Percentiles rank a stretch among this genome's conserved stretches.
These are phyloP conservation scores for Paramecium caudatum DNA, from an alignment of 73 alveolate genomes.

Conservation along the genomic window DNA sequence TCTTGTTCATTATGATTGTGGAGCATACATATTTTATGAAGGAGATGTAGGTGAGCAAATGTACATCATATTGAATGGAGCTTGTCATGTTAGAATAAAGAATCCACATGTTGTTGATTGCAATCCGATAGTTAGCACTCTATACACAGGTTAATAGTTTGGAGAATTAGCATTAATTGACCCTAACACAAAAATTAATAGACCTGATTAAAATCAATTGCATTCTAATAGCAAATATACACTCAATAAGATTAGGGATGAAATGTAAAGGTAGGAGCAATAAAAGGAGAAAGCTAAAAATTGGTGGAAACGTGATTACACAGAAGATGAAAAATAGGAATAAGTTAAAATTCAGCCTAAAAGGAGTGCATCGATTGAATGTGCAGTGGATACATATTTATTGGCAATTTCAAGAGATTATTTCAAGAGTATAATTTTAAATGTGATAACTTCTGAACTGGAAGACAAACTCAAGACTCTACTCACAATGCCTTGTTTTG, in stretches of 20 bases:
- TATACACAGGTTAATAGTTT: slow-evolving; percentile 71
- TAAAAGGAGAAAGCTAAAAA: slow-evolving; percentile 42
- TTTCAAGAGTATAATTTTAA: slow-evolving; percentile 64
- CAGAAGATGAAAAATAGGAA: slow-evolving; percentile 56
- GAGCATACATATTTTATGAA: slow-evolving; percentile 52
- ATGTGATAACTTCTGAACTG: slow-evolving; percentile 70
- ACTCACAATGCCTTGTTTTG: slow-evolving; percentile 71
- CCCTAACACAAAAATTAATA: slow-evolving; percentile 52
- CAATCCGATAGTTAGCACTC: slow-evolving; percentile 68
- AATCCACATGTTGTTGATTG: slow-evolving; percentile 61
- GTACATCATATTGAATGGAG: slow-evolving; percentile 73
- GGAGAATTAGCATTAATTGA: slow-evolving; percentile 77
- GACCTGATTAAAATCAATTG: background rate
- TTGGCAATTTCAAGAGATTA: slow-evolving; percentile 74
- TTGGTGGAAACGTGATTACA: slow-evolving; percentile 69
- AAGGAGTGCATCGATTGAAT: slow-evolving; percentile 75
- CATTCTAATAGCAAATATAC: slow-evolving; percentile 37
- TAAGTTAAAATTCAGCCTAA: slow-evolving; percentile 58
- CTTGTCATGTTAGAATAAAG: slow-evolving; percentile 76
- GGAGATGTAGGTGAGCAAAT: slow-evolving; percentile 74
- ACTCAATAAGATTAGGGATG: slow-evolving; percentile 6
- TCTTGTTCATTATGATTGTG: background rate
- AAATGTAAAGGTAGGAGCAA: slow-evolving; percentile 39
- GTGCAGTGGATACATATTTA: slow-evolving; percentile 65
- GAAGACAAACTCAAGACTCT: slow-evolving; percentile 70